phyloP scores from a whole-genome alignment of 106 monocot genomes.

The Ottelia alismoides region DNA sequence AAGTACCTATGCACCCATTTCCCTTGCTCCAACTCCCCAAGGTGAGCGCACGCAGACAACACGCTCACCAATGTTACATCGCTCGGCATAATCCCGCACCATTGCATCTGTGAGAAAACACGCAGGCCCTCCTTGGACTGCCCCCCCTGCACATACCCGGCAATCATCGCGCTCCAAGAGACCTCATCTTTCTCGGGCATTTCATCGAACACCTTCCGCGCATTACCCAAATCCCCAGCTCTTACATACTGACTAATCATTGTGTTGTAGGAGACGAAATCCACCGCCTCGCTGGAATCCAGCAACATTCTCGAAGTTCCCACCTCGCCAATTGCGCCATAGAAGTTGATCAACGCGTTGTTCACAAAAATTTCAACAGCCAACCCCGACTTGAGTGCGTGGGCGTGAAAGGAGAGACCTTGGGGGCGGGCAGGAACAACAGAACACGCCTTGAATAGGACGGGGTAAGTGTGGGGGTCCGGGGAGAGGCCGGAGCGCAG shows the following conservation, averaged over 20 bases:
- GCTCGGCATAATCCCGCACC: slow-evolving; percentile 13
- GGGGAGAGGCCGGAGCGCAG: slow-evolving; percentile 12
- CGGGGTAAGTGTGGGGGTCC: slow-evolving; percentile 18
- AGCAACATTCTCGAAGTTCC: background rate
- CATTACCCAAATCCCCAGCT: slow-evolving; percentile 23
- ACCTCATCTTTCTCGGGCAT: slow-evolving; percentile 31
- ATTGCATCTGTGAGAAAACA: slow-evolving; percentile 31
- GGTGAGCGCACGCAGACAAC: slow-evolving; percentile 32
- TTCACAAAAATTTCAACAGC: slow-evolving; percentile 4
- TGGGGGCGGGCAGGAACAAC: background rate
- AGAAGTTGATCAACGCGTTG: slow-evolving; percentile 22
- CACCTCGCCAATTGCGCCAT: slow-evolving; percentile 3
- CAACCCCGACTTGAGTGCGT: slow-evolving; percentile 3
- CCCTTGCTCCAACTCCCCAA: slow-evolving; percentile 19
- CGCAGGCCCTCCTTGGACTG: slow-evolving; percentile 17
- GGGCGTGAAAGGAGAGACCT: slow-evolving; percentile 13
- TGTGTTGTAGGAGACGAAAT: slow-evolving; percentile 24
- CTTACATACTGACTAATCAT: slow-evolving; percentile 48
- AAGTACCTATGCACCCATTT: slow-evolving; percentile 37
- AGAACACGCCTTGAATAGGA: slow-evolving; percentile 10
- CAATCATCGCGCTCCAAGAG: slow-evolving; percentile 43
- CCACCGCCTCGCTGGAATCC: background rate
- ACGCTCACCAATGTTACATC: slow-evolving; percentile 21
- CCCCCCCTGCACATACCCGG: slow-evolving; percentile 40
- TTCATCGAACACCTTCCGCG: slow-evolving; percentile 27